These are phyloP conservation scores for Poa annua DNA, from an alignment of 176 grass and related monocot genomes.

Conservation along the genomic window DNA sequence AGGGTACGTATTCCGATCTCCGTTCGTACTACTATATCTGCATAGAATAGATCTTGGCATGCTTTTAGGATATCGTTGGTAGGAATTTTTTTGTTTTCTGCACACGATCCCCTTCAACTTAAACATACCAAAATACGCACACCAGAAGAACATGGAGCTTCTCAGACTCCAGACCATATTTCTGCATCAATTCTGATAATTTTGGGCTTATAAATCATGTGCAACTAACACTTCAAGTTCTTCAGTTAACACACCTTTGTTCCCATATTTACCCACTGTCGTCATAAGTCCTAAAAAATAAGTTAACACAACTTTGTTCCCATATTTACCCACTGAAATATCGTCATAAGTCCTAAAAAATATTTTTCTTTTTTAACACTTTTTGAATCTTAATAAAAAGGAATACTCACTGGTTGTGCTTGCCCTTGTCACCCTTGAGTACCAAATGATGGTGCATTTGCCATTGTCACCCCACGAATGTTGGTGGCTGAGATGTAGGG, in stretches of 20 bases:
- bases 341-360: not conserved
- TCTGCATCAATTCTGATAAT: conserved; percentile 10
- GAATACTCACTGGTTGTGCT: conserved; percentile 40
- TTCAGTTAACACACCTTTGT: conserved; percentile 3
- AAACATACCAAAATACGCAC: conserved; percentile 10
- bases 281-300: too few species aligned
- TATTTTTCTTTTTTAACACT: conserved; percentile 3
- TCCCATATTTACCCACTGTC: too few species aligned
- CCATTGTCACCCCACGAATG: too few species aligned
- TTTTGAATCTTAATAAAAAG: conserved; percentile 24
- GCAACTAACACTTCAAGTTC: conserved; percentile 1
- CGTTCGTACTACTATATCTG: too few species aligned
- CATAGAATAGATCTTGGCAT: too few species aligned
- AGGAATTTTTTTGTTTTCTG: too few species aligned
- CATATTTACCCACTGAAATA: not conserved
- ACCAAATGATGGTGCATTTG: too few species aligned
- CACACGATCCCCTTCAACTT: too few species aligned
- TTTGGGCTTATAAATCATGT: not conserved
- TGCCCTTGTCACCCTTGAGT: conserved; percentile 45
- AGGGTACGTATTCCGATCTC: too few species aligned
- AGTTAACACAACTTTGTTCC: not conserved
- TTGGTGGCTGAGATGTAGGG: not conserved
- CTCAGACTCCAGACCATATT: not conserved
- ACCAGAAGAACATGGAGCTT: conserved; percentile 3
- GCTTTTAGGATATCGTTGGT: too few species aligned